These are phyloP conservation scores for Fonsecaea erecta DNA, from an alignment of 2,329 filamentous ascomycete species.

Conservation along the genomic window DNA sequence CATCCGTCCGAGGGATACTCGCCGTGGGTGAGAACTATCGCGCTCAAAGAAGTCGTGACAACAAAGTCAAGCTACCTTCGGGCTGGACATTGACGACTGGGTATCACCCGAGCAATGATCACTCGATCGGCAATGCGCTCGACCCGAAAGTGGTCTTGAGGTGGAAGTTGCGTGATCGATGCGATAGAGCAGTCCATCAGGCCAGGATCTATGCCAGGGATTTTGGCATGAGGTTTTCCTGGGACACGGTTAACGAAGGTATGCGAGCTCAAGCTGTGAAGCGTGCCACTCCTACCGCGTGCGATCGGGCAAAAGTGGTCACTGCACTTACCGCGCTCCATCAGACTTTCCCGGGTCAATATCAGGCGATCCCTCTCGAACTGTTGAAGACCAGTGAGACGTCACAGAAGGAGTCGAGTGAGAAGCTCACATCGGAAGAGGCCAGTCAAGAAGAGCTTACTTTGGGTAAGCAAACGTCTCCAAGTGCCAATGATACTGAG, in stretches of 20 bases:
- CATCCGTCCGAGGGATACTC: background rate
- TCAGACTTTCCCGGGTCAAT: background rate
- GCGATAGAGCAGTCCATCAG: background rate
- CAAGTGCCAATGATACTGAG: background rate
- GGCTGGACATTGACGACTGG: background rate
- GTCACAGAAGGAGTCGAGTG: background rate
- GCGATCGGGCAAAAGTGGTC: constrained; percentile 1
- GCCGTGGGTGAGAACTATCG: background rate
- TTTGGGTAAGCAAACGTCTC: background rate
- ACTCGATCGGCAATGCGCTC: background rate
- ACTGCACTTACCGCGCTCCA: constrained; percentile 7
- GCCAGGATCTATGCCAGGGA: constrained; percentile 3
- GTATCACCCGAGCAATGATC: background rate
- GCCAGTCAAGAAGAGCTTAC: background rate
- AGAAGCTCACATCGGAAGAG: background rate
- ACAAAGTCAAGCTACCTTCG: constrained; percentile 1
- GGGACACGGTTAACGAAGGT: background rate
- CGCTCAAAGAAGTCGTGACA: background rate
- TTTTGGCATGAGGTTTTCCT: background rate
- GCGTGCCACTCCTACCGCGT: constrained; percentile 6
- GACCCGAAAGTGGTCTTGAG: background rate
- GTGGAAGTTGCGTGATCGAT: background rate
- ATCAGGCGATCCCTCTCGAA: background rate
- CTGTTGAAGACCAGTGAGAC: background rate
- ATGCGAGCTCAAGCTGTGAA: constrained; percentile 3